Evolutionary conservation across 306 rosid species (phyloP).

Genomic region (Quercus berberidifolia): DNA sequence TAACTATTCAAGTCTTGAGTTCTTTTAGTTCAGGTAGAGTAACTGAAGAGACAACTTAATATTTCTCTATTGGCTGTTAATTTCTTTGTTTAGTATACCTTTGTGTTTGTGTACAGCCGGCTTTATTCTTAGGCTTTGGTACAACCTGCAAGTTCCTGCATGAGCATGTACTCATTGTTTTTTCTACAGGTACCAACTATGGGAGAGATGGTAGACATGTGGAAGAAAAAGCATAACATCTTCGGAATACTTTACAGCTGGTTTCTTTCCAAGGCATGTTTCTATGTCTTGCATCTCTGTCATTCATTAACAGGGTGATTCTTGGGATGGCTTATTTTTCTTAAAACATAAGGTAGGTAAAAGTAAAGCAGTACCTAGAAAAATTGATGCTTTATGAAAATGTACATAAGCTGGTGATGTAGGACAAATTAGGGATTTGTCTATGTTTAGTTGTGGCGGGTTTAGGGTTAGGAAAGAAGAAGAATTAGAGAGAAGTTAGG

Average conservation of each 20-base stretch:
- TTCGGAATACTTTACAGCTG: slow-evolving; percentile 84
- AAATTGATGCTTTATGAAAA: no score
- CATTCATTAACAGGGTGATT: background rate
- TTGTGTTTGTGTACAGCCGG: background rate
- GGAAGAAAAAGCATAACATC: slow-evolving; percentile 79
- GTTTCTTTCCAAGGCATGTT: slow-evolving; percentile 93
- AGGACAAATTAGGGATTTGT: no score
- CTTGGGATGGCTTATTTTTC: no score
- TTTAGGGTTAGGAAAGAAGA: no score
- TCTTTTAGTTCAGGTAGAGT: background rate
- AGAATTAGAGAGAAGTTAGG: no score
- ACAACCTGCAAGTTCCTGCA: slow-evolving; percentile 5
- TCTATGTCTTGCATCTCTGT: slow-evolving; percentile 13
- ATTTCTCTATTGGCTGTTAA: background rate
- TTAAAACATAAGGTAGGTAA: no score
- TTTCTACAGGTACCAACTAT: slow-evolving; percentile 71
- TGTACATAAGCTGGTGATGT: no score
- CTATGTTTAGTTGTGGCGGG: no score
- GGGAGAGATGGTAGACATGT: slow-evolving; percentile 72
- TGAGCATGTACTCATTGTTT: slow-evolving; percentile 20
- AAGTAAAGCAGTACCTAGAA: no score
- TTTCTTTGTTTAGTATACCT: background rate
- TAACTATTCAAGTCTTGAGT: background rate
- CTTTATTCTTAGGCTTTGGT: background rate
- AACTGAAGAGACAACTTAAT: background rate